These are phyloP conservation scores for Fusarium incarnatum DNA, from an alignment of 2,329 filamentous ascomycete genomes.

Conservation along the genomic window DNA sequence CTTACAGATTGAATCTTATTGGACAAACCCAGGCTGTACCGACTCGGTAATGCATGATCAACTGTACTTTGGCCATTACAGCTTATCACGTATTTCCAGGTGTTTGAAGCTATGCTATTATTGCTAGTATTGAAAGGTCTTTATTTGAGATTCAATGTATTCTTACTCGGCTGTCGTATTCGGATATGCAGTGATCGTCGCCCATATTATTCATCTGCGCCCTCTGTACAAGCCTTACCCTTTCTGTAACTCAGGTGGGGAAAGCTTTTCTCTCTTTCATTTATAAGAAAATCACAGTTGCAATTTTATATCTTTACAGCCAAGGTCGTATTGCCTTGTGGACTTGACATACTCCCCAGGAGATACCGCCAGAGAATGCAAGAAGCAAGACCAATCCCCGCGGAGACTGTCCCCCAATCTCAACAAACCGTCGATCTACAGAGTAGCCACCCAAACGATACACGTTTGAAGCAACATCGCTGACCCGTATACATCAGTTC, in stretches of 20 bases:
- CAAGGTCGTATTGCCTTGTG: fast-evolving
- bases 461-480: neutral
- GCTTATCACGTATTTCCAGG: too few relatives aligned
- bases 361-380: neutral
- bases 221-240: neutral
- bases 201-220: neutral
- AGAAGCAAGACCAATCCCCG: neutral
- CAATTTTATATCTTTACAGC: neutral
- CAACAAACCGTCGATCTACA: neutral
- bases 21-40: too few relatives aligned
- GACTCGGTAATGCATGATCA: too few relatives aligned
- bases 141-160: too few relatives aligned
- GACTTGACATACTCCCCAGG: fast-evolving
- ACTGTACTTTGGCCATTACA: too few relatives aligned
- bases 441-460: neutral
- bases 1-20: too few relatives aligned
- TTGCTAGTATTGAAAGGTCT: too few relatives aligned
- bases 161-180: too few relatives aligned
- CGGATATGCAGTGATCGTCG: neutral
- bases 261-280: neutral
- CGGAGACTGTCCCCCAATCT: neutral
- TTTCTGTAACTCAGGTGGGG: neutral
- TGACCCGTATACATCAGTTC: neutral
- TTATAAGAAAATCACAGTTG: neutral
- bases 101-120: too few relatives aligned